phyloP scores from a whole-genome alignment of 108 stramenopile species.

The Cylindrotheca fusiformis region DNA sequence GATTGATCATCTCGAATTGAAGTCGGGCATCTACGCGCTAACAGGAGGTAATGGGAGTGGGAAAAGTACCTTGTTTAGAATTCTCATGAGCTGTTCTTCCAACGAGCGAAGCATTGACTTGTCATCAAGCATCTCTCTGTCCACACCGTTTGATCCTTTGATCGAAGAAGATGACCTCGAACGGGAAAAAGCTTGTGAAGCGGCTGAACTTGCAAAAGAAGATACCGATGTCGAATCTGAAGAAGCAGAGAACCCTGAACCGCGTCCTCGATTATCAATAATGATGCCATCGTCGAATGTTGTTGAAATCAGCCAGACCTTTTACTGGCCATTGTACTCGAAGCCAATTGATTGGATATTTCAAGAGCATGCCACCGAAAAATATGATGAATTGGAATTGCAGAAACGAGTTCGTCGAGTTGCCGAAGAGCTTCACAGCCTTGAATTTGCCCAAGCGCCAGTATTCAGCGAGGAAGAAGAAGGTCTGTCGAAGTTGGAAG shows the following conservation, averaged over 20 bases:
- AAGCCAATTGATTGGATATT: conserved; percentile 87
- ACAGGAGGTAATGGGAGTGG: conserved; percentile 68
- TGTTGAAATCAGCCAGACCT: conserved; percentile 81
- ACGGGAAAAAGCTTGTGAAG: conserved; percentile 46
- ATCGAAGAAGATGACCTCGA: conserved; percentile 40
- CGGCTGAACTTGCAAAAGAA: conserved; percentile 26
- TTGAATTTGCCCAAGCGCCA: conserved; percentile 63
- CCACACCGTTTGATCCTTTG: conserved; percentile 50
- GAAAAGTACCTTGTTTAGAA: conserved; percentile 68
- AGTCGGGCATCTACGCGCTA: conserved; percentile 79
- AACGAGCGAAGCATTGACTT: conserved; percentile 74
- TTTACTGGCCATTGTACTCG: conserved; percentile 85
- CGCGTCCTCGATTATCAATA: conserved; percentile 56
- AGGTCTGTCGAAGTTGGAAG: not conserved
- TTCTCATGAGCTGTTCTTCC: conserved; percentile 79
- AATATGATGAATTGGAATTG: conserved; percentile 26
- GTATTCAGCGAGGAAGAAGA: not conserved
- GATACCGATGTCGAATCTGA: conserved; percentile 4
- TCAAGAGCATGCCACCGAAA: conserved; percentile 51
- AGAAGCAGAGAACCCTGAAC: conserved; percentile 13
- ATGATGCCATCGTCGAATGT: conserved; percentile 82
- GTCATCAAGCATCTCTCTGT: conserved; percentile 66
- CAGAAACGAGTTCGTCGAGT: conserved; percentile 34
- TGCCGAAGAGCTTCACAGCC: conserved; percentile 57
- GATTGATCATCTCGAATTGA: conserved; percentile 64